phyloP scores from a whole-genome alignment of 352 stramenopile genomes.

The Peronospora belbahrii region DNA sequence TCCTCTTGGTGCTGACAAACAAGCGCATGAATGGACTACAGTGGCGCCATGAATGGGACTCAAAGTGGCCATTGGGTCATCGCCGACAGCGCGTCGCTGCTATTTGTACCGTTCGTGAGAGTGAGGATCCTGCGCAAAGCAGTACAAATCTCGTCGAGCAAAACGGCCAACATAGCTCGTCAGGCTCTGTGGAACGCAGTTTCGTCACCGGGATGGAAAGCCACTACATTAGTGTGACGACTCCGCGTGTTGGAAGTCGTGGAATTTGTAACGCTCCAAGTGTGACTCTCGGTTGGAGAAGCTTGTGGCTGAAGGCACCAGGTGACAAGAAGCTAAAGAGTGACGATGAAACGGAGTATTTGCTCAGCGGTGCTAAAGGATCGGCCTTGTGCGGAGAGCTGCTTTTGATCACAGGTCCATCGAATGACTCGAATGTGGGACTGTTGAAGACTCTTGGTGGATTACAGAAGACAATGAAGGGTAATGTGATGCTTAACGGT shows the following conservation, averaged over 20 bases:
- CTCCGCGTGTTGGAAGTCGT: slow-evolving; percentile 15
- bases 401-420: slow-evolving; percentile 26
- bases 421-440: slow-evolving; percentile 15
- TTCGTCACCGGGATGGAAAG: slow-evolving; percentile 5
- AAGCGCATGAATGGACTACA: slow-evolving; percentile 19
- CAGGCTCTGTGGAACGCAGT: slow-evolving; percentile 1
- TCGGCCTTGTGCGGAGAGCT: slow-evolving; percentile 24
- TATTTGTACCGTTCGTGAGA: slow-evolving; percentile 3
- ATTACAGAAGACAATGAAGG: slow-evolving; percentile 12
- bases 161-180: slow-evolving; percentile 10
- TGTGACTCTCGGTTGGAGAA: slow-evolving; percentile 27
- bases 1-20: slow-evolving; percentile 19
- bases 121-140: slow-evolving; percentile 1
- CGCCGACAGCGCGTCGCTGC: slow-evolving; percentile 6
- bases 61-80: slow-evolving; percentile 10
- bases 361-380: slow-evolving; percentile 26
- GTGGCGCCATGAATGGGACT: slow-evolving; percentile 29
- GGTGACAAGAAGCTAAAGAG: slow-evolving; percentile 7
- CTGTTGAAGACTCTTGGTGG: slow-evolving; percentile 24
- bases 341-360: not conserved
- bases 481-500: slow-evolving; percentile 25
- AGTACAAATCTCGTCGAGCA: slow-evolving; percentile 4
- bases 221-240: slow-evolving; percentile 32
- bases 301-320: slow-evolving; percentile 17
- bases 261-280: slow-evolving; percentile 9